phyloP scores from a whole-genome alignment of 768 basidiomycete species.

The Suillus tomentosus region DNA sequence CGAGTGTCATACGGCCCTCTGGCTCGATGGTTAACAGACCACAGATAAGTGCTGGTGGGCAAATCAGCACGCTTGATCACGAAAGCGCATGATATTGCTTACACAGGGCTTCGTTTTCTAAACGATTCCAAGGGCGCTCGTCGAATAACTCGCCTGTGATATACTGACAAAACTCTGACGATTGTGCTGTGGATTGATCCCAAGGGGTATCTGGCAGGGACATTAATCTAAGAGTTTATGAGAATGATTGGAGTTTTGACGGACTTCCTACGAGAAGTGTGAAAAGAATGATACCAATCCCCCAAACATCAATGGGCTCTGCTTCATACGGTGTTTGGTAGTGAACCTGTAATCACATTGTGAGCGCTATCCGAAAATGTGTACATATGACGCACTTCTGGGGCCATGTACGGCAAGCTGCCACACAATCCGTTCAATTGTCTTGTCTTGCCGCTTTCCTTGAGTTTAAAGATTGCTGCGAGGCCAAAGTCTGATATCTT shows the following conservation, averaged over 20 bases:
- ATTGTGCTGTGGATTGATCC: constrained; percentile 87
- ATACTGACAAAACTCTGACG: constrained; percentile 81
- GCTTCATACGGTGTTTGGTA: constrained; percentile 72
- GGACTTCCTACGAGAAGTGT: constrained; percentile 88
- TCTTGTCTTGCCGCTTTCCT: constrained; percentile 76
- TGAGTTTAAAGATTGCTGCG: constrained; percentile 86
- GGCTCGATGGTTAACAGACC: constrained; percentile 77
- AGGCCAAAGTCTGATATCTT: constrained; percentile 97
- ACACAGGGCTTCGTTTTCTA: constrained; percentile 64
- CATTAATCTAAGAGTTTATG: not conserved
- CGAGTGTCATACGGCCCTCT: constrained; percentile 61
- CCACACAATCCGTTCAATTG: constrained; percentile 82
- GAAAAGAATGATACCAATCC: constrained; percentile 91
- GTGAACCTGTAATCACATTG: constrained; percentile 53
- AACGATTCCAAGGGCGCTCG: constrained; percentile 77
- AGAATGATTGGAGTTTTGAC: constrained; percentile 30
- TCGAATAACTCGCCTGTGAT: constrained; percentile 70
- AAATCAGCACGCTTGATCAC: not conserved
- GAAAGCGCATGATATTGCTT: constrained; percentile 26
- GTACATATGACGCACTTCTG: constrained; percentile 62
- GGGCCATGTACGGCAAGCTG: constrained; percentile 92
- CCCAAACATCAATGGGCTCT: constrained; percentile 96
- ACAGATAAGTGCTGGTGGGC: constrained; percentile 64
- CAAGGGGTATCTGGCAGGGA: constrained; percentile 83
- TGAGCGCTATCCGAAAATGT: not conserved